Conservation (phyloP, 169 alveolate species). For the Perkinsus marinus region DNA sequence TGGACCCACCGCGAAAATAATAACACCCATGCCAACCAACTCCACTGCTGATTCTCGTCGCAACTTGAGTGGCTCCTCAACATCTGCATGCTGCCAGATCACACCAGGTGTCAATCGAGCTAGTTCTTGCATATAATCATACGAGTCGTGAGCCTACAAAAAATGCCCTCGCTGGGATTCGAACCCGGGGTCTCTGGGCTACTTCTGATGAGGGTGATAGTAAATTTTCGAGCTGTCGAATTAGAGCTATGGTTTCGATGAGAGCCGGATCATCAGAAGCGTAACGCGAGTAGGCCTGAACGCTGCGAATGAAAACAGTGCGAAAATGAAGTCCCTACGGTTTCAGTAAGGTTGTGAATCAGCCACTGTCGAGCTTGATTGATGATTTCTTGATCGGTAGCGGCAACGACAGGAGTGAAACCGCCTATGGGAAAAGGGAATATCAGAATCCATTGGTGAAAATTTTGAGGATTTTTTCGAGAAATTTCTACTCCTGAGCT, state of each 20-base stretch:
- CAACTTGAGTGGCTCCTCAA: neutral
- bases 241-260: neutral
- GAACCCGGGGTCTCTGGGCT: neutral
- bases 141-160: no score
- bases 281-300: neutral
- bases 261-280: neutral
- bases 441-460: no score
- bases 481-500: no score
- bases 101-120: neutral
- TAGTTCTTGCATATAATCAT: neutral
- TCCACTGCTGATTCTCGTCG: neutral
- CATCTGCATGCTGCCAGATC: neutral
- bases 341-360: neutral
- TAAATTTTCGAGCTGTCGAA: neutral
- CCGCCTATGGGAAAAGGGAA: neutral
- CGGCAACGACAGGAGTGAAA: neutral
- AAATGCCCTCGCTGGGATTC: neutral
- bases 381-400: neutral
- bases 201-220: neutral
- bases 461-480: no score
- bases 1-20: neutral
- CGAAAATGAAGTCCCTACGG: neutral
- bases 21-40: neutral
- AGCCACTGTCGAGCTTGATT: neutral
- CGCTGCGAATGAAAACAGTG: no score